These are phyloP conservation scores for Polytolypa hystricis DNA, from an alignment of 2,329 filamentous ascomycete species.

Conservation along the genomic window DNA sequence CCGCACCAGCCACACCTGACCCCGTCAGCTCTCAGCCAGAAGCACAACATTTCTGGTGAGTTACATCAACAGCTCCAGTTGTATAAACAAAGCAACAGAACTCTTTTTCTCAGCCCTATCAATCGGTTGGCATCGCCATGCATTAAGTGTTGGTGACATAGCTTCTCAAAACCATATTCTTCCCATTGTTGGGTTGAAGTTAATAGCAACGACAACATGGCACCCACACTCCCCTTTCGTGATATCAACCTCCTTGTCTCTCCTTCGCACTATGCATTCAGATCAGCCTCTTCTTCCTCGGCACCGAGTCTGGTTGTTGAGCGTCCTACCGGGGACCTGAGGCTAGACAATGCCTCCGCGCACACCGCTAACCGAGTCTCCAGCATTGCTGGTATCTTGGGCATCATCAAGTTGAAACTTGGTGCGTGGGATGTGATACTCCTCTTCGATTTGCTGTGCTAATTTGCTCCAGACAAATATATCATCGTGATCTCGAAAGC, in stretches of 20 bases:
- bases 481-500: constrained; percentile 93
- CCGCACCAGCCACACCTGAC: neutral
- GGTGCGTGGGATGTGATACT: constrained; percentile 45
- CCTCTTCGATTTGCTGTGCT: neutral
- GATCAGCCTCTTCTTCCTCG: constrained; percentile 84
- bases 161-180: too few relatives aligned
- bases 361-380: constrained; percentile 73
- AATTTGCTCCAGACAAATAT: constrained; percentile 63
- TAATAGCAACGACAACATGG: too few relatives aligned
- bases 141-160: too few relatives aligned
- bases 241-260: constrained; percentile 97
- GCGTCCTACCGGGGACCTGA: constrained; percentile 80
- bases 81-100: too few relatives aligned
- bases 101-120: too few relatives aligned
- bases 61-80: too few relatives aligned
- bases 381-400: constrained; percentile 88
- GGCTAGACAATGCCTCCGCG: constrained; percentile 68
- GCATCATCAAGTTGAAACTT: constrained; percentile 83
- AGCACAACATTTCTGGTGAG: too few relatives aligned
- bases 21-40: too few relatives aligned
- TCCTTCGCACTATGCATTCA: constrained; percentile 87
- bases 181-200: too few relatives aligned
- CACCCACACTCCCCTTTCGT: constrained; percentile 59
- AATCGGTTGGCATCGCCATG: too few relatives aligned
- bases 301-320: constrained; percentile 82